Conservation (phyloP, 1,284 basidiomycete species). For the Lignosus rhinocerotis region DNA sequence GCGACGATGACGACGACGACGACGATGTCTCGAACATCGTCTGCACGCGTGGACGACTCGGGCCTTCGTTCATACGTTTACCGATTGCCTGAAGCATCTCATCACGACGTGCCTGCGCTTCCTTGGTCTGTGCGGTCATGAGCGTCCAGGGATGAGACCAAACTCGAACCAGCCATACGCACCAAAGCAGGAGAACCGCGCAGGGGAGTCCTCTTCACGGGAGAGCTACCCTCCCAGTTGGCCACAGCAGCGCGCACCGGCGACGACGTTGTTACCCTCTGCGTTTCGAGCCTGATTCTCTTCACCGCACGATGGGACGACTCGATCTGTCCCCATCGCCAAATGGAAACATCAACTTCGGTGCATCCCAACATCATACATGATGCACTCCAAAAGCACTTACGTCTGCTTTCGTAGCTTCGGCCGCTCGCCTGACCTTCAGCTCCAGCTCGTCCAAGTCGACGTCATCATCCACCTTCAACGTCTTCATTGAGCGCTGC, state of each 20-base stretch:
- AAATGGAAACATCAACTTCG: neutral
- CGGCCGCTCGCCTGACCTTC: conserved; percentile 45
- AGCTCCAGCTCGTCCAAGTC: conserved; percentile 32
- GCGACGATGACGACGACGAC: conserved; percentile 21
- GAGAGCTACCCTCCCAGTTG: conserved; percentile 38
- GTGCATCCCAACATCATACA: neutral
- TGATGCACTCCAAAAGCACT: conserved; percentile 22
- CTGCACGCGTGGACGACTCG: conserved; percentile 44
- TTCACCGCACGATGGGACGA: conserved; percentile 66
- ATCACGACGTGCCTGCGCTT: conserved; percentile 71
- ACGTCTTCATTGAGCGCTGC: conserved; percentile 33
- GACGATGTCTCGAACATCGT: conserved; percentile 34
- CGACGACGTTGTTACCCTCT: conserved; percentile 26
- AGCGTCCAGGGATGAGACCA: neutral
- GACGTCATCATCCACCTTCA: conserved; percentile 29
- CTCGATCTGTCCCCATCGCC: conserved; percentile 51
- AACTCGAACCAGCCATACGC: conserved; percentile 17
- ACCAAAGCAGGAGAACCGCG: conserved; percentile 42
- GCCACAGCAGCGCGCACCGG: conserved; percentile 15
- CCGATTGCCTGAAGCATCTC: conserved; percentile 76
- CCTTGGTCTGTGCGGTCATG: conserved; percentile 52
- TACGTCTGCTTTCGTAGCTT: conserved; percentile 71
- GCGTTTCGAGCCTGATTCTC: conserved; percentile 62
- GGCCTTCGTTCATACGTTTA: conserved; percentile 51
- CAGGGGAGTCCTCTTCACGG: conserved; percentile 52